Percentiles rank a stretch among this genome's conserved stretches.
Conservation (phyloP, 441 rosid genomes). For the Eugenia klotzschiana region DNA sequence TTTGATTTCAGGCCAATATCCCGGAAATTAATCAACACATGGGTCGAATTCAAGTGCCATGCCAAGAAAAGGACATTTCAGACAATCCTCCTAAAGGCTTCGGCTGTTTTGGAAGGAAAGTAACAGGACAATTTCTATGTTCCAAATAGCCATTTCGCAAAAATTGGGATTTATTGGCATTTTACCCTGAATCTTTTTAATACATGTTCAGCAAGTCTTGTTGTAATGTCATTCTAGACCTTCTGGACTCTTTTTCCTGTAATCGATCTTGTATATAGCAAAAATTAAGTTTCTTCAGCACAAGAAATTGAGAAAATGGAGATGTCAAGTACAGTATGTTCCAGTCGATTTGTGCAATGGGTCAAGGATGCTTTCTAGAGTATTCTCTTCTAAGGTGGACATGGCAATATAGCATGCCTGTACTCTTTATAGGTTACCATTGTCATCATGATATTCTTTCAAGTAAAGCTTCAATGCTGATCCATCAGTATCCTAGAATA, state of each 20-base stretch:
- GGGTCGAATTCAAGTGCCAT: not conserved
- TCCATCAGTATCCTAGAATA: not conserved
- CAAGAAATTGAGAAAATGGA: not conserved
- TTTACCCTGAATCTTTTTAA: not conserved
- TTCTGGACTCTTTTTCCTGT: not conserved
- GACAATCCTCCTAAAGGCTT: not conserved
- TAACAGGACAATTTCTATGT: not conserved
- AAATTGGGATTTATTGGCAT: not conserved
- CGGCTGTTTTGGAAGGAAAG: not conserved
- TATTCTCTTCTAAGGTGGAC: not conserved
- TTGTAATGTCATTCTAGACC: not conserved
- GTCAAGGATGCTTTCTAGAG: not conserved
- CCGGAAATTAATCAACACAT: not conserved
- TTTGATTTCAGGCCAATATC: not conserved
- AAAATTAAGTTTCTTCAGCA: not conserved
- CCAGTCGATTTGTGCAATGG: not conserved
- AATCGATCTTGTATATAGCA: not conserved
- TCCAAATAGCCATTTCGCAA: not conserved
- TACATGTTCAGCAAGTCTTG: not conserved
- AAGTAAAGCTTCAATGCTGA: not conserved
- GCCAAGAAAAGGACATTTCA: not conserved
- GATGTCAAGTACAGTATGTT: not conserved
- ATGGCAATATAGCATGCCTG: not conserved
- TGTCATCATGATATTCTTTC: not conserved
- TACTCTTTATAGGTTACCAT: not conserved